Conservation (phyloP, 2,329 filamentous ascomycete genomes). For the Achaetomium macrosporum region DNA sequence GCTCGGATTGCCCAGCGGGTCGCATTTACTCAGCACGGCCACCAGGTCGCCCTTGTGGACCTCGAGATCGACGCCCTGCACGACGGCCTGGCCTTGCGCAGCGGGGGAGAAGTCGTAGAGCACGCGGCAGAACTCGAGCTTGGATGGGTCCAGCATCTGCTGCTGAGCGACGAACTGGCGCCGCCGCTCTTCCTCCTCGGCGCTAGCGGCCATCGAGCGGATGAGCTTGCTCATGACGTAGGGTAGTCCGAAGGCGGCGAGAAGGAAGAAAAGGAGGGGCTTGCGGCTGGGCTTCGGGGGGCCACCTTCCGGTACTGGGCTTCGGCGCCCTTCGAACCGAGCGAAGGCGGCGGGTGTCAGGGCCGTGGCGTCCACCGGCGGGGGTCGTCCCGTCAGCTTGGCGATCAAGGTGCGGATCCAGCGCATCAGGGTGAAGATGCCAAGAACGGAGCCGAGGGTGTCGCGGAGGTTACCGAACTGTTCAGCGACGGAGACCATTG, state of each 20-base stretch:
- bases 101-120: constrained; percentile 88
- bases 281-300: constrained; percentile 79
- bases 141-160: constrained; percentile 69
- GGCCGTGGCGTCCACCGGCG: constrained; percentile 77
- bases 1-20: constrained; percentile 83
- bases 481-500: constrained; percentile 97
- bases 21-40: constrained; percentile 85
- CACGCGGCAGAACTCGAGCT: constrained; percentile 93
- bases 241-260: constrained; percentile 89
- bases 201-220: constrained; percentile 70
- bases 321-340: constrained; percentile 68
- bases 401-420: constrained; percentile 91
- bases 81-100: constrained; percentile 48
- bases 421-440: constrained; percentile 91
- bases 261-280: constrained; percentile 90
- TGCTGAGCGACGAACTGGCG: constrained; percentile 40
- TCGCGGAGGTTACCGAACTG: constrained; percentile 92
- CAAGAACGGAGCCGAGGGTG: constrained; percentile 86
- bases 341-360: constrained; percentile 90
- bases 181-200: constrained; percentile 73
- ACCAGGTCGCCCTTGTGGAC: constrained; percentile 95
- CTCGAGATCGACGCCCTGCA: constrained; percentile 74
- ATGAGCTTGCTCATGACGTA: constrained; percentile 98
- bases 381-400: constrained; percentile 86
- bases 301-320: constrained; percentile 51